Evolutionary conservation across 768 basidiomycete species (phyloP).

Genomic region (Pleurotus djamor): DNA sequence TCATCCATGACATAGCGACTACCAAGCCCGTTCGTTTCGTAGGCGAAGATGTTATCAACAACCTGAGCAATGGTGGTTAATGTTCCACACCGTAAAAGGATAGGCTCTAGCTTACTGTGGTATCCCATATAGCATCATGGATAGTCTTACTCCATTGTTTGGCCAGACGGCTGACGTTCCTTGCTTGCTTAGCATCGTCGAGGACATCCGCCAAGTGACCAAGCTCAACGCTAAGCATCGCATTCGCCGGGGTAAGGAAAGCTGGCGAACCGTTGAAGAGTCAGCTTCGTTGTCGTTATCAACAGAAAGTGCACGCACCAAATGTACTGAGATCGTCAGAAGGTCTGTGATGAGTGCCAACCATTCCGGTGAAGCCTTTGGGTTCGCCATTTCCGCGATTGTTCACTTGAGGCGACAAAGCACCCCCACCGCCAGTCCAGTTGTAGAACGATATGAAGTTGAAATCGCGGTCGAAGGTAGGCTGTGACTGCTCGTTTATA

Average conservation of each 20-base stretch:
- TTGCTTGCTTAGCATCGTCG: constrained; percentile 42
- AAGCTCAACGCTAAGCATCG: constrained; percentile 79
- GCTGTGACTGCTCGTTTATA: constrained; percentile 74
- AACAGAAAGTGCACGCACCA: constrained; percentile 33
- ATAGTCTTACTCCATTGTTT: constrained; percentile 58
- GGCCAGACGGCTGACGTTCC: constrained; percentile 53
- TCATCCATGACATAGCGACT: constrained; percentile 82
- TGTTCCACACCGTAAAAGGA: not conserved
- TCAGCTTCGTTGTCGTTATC: not conserved
- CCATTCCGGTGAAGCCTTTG: constrained; percentile 69
- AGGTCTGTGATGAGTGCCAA: constrained; percentile 76
- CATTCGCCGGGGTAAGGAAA: constrained; percentile 77
- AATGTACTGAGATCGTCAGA: constrained; percentile 73
- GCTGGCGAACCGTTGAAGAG: constrained; percentile 32
- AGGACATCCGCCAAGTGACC: constrained; percentile 58
- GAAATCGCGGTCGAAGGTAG: constrained; percentile 67
- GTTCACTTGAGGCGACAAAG: constrained; percentile 59
- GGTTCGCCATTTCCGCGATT: constrained; percentile 77
- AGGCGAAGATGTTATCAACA: constrained; percentile 66
- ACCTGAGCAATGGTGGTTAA: constrained; percentile 32
- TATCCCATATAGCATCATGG: constrained; percentile 56
- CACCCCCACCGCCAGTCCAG: constrained; percentile 72
- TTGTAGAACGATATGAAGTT: constrained; percentile 79
- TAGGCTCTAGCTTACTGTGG: constrained; percentile 40
- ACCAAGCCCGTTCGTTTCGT: constrained; percentile 76